phyloP scores from a whole-genome alignment of 208 protist species.

The Leptomonas pyrrhocoris region DNA sequence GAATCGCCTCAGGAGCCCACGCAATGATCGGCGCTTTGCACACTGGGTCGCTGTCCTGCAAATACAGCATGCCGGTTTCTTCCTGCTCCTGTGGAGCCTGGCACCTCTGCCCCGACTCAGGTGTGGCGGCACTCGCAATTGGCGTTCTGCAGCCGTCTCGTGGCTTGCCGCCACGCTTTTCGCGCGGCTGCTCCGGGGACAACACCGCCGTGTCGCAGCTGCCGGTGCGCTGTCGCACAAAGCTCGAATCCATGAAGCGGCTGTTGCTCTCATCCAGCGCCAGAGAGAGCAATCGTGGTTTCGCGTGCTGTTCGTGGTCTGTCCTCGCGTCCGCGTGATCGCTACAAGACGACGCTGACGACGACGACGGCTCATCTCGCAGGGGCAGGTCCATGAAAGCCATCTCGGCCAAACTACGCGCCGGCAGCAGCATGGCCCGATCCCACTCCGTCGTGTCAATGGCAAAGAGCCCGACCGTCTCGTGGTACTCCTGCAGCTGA shows the following conservation, averaged over 20 bases:
- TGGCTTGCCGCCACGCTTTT: slow-evolving; percentile 6
- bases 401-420: slow-evolving; percentile 37
- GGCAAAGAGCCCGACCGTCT: slow-evolving; percentile 54
- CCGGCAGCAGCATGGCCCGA: slow-evolving; percentile 38
- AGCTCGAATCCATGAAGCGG: slow-evolving; percentile 8
- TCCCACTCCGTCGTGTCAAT: slow-evolving; percentile 82
- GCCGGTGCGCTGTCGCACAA: background rate
- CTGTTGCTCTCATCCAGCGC: background rate
- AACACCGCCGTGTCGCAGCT: slow-evolving; percentile 3
- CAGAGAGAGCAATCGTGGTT: background rate
- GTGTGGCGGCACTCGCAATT: background rate
- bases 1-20: slow-evolving; percentile 56
- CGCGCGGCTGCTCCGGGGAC: background rate
- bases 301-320: background rate
- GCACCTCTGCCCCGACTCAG: background rate
- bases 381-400: slow-evolving; percentile 45
- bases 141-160: slow-evolving; percentile 8
- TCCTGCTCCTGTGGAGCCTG: background rate
- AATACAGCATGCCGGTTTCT: slow-evolving; percentile 16
- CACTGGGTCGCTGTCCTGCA: slow-evolving; percentile 28
- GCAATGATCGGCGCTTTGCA: slow-evolving; percentile 57
- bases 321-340: background rate
- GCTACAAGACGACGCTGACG: slow-evolving; percentile 1
- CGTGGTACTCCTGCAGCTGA: slow-evolving; percentile 63
- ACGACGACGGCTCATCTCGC: slow-evolving; percentile 19